Evolutionary conservation across 805 yeast species (phyloP).

Genomic region (Yarrowia sp.): DNA sequence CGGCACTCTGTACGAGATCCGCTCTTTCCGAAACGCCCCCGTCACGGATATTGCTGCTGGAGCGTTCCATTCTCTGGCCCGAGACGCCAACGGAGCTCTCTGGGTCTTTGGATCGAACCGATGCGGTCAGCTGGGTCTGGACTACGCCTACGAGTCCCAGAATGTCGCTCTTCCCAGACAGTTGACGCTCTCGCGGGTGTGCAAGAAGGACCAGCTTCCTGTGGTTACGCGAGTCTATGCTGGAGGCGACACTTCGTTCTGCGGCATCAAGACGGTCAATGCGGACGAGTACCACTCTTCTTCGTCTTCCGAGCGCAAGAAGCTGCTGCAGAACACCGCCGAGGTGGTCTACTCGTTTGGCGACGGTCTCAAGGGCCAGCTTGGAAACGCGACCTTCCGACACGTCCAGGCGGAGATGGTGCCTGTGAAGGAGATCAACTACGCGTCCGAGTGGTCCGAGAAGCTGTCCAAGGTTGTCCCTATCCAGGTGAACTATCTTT

Average conservation of each 20-base stretch:
- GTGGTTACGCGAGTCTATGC: conserved; percentile 52
- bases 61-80: conserved; percentile 63
- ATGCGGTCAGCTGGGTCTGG: conserved; percentile 80
- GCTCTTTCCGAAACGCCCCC: conserved; percentile 51
- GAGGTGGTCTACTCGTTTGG: conserved; percentile 61
- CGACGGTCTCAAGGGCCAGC: conserved; percentile 78
- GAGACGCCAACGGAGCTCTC: conserved; percentile 64
- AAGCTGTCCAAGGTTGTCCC: conserved; percentile 42
- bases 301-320: background rate
- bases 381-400: conserved; percentile 72
- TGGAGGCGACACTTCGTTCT: conserved; percentile 63
- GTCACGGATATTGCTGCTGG: conserved; percentile 71
- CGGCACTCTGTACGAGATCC: conserved; percentile 53
- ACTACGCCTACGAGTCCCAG: conserved; percentile 64
- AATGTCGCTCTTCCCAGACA: conserved; percentile 66
- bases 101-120: conserved; percentile 85
- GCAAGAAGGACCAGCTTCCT: conserved; percentile 43
- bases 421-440: conserved; percentile 49
- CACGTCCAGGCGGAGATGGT: conserved; percentile 73
- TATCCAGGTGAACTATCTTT: conserved; percentile 52
- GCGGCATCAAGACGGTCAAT: conserved; percentile 36
- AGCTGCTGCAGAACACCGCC: conserved; percentile 3
- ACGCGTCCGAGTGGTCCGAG: conserved; percentile 58
- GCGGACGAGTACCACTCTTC: conserved; percentile 35
- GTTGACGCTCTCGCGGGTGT: conserved; percentile 45